phyloP scores from a whole-genome alignment of 306 rosid species.

The Astragalus glycyphyllos region DNA sequence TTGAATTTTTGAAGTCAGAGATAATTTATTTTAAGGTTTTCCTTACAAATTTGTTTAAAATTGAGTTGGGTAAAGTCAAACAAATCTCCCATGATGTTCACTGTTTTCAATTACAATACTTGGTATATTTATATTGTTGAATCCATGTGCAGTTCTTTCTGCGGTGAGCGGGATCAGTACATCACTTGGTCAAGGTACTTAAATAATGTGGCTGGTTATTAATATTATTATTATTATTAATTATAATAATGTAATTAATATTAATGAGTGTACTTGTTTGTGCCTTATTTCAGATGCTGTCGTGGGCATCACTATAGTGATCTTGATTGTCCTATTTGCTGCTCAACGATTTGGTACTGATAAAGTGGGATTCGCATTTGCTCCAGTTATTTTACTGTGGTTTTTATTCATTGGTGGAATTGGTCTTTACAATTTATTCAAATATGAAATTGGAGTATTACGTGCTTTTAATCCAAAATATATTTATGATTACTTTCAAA shows the following conservation, averaged over 20 bases:
- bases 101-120: background rate
- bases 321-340: slow-evolving; percentile 40
- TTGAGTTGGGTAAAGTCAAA: too few relatives aligned
- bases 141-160: slow-evolving; percentile 61
- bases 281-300: slow-evolving; percentile 38
- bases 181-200: slow-evolving; percentile 65
- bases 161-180: slow-evolving; percentile 76
- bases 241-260: background rate
- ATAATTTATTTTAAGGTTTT: too few relatives aligned
- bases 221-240: background rate
- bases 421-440: slow-evolving; percentile 54
- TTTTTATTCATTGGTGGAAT: slow-evolving; percentile 51
- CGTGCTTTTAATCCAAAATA: slow-evolving; percentile 56
- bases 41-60: too few relatives aligned
- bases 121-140: background rate
- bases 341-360: slow-evolving; percentile 56
- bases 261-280: background rate
- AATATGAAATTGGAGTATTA: slow-evolving; percentile 49
- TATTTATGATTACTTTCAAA: slow-evolving; percentile 52
- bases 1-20: too few relatives aligned
- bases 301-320: slow-evolving; percentile 51
- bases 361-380: slow-evolving; percentile 55
- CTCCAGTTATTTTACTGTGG: slow-evolving; percentile 47
- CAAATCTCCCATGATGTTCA: too few relatives aligned
- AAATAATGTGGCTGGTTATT: background rate